These are phyloP conservation scores for Mucor indicus DNA, from an alignment of 371 early-diverging fungal species.

Conservation along the genomic window DNA sequence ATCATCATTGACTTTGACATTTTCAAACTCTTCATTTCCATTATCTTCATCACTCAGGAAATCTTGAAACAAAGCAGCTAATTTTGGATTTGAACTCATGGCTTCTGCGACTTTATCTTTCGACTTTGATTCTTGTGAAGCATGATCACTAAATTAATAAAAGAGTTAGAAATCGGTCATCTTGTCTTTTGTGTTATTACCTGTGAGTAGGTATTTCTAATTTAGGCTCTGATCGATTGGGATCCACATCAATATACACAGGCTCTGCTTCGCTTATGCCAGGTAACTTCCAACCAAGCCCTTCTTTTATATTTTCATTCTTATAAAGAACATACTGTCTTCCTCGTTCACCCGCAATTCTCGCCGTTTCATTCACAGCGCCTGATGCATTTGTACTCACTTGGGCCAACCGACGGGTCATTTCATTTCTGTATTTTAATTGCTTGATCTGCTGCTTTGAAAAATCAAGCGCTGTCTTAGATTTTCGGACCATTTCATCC, in stretches of 20 bases:
- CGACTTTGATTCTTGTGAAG: no score
- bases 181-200: neutral
- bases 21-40: conserved; percentile 4
- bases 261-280: conserved; percentile 18
- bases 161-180: no score
- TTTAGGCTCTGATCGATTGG: neutral
- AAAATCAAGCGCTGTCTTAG: conserved; percentile 81
- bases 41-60: conserved; percentile 20
- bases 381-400: conserved; percentile 51
- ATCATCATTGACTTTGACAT: conserved; percentile 1
- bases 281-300: conserved; percentile 68
- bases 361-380: conserved; percentile 8
- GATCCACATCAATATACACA: conserved; percentile 18
- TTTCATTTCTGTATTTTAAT: conserved; percentile 79
- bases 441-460: conserved; percentile 86
- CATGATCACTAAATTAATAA: no score
- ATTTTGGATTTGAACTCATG: conserved; percentile 27
- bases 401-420: conserved; percentile 76
- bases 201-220: conserved; percentile 1
- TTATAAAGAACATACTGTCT: conserved; percentile 81
- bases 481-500: conserved; percentile 66
- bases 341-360: conserved; percentile 82
- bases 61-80: conserved; percentile 24
- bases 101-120: conserved; percentile 34
- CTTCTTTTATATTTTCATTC: conserved; percentile 68